Base-by-base conservation (phyloP, 192 early-diverging fungal genomes). In the Diversispora eburnea region DNA sequence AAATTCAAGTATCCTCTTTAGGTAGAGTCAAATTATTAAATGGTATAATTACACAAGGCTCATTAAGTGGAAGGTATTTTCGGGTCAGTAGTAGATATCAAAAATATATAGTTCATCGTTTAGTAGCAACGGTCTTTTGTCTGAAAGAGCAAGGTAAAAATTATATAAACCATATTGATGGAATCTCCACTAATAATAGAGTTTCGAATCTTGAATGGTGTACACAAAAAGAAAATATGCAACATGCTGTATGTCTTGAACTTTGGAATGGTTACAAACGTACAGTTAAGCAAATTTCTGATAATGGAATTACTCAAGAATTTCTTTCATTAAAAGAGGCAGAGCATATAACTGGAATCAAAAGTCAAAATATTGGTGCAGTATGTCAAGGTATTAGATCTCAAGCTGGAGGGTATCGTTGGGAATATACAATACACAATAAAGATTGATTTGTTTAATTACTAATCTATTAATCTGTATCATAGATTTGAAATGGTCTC, bases 221-320 rank as follows among this genome's bases (percentile, higher is more conserved):
- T 3, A 70, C 52, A 70, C 52, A 56, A 56, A 70, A 70, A 45
- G 55, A 70, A 70, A 70, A 70, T 70, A 70, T n/a, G 6, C 67
- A 70, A 56, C 54, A 70, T 45, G 67, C 67, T n/a, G 67, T 69
- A 55, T 55, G 22, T 55, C 67, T 55, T 39, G 22, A 17, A 42
- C 52, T 70, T 56, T 70, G 54, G 39, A 49, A 51, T 68, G 1
- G 52, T 33, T 15, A 33, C 33, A 68, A 68, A 54, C 67, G 9
- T 22, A 0, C 67, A 19, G 51, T 68, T 9, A 68, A 54, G 12
- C 67, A 68, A 19, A 68, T 68, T 51, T 68, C 22, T 33, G 22
- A 20, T 68, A 33, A 68, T 54, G 15, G 63, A 0, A 13, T 25
- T 65, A 45, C 15, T 13, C 63, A 65, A 65, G 63, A 65, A 45